Percentiles rank a stretch among this genome's conserved stretches.
These are phyloP conservation scores for Cicer pinnatifidum DNA, from an alignment of 306 rosid species.

Conservation along the genomic window DNA sequence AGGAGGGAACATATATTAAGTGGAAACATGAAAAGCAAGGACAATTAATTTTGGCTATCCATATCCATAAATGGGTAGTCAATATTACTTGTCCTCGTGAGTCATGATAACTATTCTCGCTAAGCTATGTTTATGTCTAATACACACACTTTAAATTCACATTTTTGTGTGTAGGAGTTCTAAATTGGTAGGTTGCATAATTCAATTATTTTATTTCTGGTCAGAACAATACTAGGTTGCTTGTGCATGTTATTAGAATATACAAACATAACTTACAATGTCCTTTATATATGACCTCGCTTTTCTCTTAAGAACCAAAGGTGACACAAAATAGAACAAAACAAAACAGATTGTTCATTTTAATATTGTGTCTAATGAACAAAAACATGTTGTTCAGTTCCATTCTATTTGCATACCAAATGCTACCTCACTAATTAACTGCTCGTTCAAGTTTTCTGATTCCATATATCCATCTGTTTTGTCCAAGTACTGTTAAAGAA, in stretches of 20 bases:
- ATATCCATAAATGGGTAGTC: neutral
- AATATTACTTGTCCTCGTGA: neutral
- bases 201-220: neutral
- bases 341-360: neutral
- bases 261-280: neutral
- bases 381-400: neutral
- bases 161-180: slow-evolving; percentile 6
- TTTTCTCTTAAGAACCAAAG: neutral
- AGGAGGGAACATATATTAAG: neutral
- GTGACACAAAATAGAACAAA: neutral
- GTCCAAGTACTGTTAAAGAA: neutral
- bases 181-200: slow-evolving; percentile 9
- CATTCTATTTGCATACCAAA: neutral
- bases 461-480: neutral
- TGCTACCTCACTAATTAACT: neutral
- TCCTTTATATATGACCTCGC: neutral
- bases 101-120: neutral
- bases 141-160: neutral
- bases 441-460: neutral
- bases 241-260: neutral
- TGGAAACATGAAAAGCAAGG: neutral
- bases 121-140: neutral
- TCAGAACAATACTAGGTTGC: slow-evolving; percentile 26
- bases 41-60: neutral
- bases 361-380: neutral